Conservation (phyloP, 2,329 filamentous ascomycete species). For the Pseudogymnoascus sp. region DNA sequence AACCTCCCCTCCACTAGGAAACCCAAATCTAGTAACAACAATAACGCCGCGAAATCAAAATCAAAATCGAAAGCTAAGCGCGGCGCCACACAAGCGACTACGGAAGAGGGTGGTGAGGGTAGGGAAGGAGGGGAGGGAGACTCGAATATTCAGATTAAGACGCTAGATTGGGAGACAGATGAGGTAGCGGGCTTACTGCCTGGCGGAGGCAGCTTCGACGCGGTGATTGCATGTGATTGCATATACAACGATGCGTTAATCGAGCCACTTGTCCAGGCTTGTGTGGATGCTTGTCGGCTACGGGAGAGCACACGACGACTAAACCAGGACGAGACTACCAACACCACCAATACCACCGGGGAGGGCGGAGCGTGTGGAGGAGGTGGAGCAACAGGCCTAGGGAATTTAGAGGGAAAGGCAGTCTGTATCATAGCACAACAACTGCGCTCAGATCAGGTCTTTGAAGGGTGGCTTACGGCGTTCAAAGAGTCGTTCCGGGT, state of each 20-base stretch:
- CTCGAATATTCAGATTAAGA: constrained; percentile 44
- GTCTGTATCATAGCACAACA: constrained; percentile 83
- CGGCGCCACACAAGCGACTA: not conserved
- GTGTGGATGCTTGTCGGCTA: constrained; percentile 62
- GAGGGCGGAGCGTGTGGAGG: constrained; percentile 12
- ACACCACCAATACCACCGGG: constrained; percentile 17
- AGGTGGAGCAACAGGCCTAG: constrained; percentile 2
- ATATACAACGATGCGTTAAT: constrained; percentile 90
- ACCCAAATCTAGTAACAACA: constrained; percentile 16
- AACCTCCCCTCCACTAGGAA: constrained; percentile 36
- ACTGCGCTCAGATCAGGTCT: constrained; percentile 74
- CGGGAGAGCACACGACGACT: constrained; percentile 25
- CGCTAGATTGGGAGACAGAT: constrained; percentile 78
- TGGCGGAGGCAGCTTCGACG: constrained; percentile 48
- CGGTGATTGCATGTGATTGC: constrained; percentile 81
- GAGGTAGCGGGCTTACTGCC: constrained; percentile 37
- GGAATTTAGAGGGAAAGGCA: constrained; percentile 38
- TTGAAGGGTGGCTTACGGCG: constrained; percentile 67
- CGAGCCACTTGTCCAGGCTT: constrained; percentile 72
- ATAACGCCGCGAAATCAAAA: constrained; percentile 2
- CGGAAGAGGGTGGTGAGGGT: not conserved
- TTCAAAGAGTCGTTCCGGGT: constrained; percentile 60
- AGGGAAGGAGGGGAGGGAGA: constrained; percentile 2
- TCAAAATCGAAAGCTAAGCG: constrained; percentile 18
- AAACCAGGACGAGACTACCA: not conserved